phyloP scores from a whole-genome alignment of 208 protist genomes.

The Naegleria lovaniensis region DNA sequence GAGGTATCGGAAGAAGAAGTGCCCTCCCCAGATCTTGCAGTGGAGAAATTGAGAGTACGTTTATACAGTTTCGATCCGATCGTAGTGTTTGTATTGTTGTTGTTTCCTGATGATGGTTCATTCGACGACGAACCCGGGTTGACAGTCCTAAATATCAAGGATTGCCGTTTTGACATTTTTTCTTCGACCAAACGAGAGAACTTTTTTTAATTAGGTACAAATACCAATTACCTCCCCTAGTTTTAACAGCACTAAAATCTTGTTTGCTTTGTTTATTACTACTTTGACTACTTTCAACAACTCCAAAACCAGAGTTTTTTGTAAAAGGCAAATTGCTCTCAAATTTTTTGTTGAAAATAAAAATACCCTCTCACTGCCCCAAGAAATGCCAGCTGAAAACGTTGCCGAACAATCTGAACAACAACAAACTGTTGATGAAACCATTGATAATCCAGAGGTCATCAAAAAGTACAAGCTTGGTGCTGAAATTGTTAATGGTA shows the following conservation, averaged over 20 bases:
- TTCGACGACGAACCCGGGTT: too few relatives aligned
- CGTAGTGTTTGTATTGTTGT: not conserved
- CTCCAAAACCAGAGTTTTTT: not conserved
- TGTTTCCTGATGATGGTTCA: not conserved
- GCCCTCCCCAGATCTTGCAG: not conserved
- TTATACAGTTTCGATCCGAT: not conserved
- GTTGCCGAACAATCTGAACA: not conserved
- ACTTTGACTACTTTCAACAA: too few relatives aligned
- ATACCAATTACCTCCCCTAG: too few relatives aligned
- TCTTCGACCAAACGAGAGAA: too few relatives aligned
- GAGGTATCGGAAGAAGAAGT: not conserved
- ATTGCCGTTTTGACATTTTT: too few relatives aligned
- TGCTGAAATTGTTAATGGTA: constrained; percentile 85
- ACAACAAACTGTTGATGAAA: constrained; percentile 58
- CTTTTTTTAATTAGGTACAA: too few relatives aligned
- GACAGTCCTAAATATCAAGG: too few relatives aligned
- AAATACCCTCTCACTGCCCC: not conserved
- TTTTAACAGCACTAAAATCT: too few relatives aligned
- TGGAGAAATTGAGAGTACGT: not conserved
- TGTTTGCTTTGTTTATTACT: too few relatives aligned
- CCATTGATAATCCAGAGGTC: constrained; percentile 85
- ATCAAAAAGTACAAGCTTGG: constrained; percentile 92
- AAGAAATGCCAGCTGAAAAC: not conserved
- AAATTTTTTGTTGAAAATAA: constrained; percentile 8
- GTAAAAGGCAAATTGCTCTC: not conserved